Conservation (phyloP, 202 grass and related monocot genomes). For the Zoysia matrella region DNA sequence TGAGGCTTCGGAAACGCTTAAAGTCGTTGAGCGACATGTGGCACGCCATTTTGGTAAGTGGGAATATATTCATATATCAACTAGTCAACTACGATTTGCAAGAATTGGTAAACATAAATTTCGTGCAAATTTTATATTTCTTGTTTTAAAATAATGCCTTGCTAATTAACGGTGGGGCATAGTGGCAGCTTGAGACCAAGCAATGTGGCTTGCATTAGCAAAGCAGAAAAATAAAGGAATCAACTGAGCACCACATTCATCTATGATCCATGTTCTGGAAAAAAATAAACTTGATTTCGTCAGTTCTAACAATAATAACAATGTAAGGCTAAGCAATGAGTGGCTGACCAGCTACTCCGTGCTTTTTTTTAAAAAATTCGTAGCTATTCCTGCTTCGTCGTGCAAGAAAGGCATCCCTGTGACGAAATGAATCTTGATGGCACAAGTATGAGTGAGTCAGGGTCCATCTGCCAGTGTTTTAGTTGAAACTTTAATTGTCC, state of each 20-base stretch:
- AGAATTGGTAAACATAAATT: slow-evolving; percentile 28
- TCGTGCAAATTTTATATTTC: slow-evolving; percentile 7
- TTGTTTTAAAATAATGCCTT: background rate
- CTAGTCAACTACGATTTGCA: background rate
- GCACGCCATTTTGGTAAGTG: slow-evolving; percentile 34
- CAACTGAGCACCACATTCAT: background rate
- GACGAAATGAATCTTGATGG: slow-evolving; percentile 33
- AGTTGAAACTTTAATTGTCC: slow-evolving; percentile 42
- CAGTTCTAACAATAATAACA: background rate
- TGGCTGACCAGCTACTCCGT: slow-evolving; percentile 12
- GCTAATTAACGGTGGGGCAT: slow-evolving; percentile 28
- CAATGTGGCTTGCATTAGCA: slow-evolving; percentile 35
- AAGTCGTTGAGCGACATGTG: slow-evolving; percentile 42
- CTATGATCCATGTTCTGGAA: background rate
- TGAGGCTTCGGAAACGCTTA: slow-evolving; percentile 11
- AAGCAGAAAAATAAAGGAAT: background rate
- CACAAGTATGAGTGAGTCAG: background rate
- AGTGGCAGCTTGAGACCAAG: slow-evolving; percentile 33
- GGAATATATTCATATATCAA: slow-evolving; percentile 2
- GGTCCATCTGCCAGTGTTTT: slow-evolving; percentile 40
- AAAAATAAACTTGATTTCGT: slow-evolving; percentile 18
- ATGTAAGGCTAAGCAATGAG: slow-evolving; percentile 1
- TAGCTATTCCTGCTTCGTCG: slow-evolving; percentile 12
- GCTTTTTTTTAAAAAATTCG: no score
- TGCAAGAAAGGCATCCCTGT: slow-evolving; percentile 8